Evolutionary conservation across 1,284 basidiomycete species (phyloP).

Genomic region (Ceratobasidium sp.): DNA sequence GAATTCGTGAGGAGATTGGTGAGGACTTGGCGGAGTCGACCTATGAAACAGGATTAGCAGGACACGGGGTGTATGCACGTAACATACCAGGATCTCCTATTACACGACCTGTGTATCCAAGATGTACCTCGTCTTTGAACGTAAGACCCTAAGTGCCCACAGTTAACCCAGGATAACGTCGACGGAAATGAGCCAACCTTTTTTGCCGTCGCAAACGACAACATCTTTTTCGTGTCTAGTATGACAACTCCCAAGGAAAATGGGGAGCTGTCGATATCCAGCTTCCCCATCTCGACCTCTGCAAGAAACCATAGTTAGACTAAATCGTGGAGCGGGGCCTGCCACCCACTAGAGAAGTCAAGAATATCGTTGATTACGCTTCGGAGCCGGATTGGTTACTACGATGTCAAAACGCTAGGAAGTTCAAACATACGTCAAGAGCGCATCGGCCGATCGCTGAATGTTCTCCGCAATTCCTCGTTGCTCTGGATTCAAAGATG

Average conservation of each 20-base stretch:
- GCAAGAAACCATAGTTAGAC: background rate
- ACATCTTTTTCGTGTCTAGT: conserved; percentile 43
- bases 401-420: background rate
- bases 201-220: conserved; percentile 42
- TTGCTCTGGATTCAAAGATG: conserved; percentile 31
- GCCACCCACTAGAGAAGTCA: conserved; percentile 33
- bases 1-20: conserved; percentile 44
- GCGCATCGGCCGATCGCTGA: conserved; percentile 41
- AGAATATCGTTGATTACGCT: conserved; percentile 41
- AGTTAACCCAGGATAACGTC: background rate
- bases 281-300: conserved; percentile 46
- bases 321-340: background rate
- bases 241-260: conserved; percentile 40
- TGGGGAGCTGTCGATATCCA: conserved; percentile 40
- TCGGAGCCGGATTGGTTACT: background rate
- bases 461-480: conserved; percentile 42
- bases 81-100: conserved; percentile 43
- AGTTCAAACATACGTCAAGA: conserved; percentile 21
- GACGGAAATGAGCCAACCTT: conserved; percentile 15
- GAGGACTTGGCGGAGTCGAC: conserved; percentile 41
- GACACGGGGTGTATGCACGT: background rate
- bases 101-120: conserved; percentile 35
- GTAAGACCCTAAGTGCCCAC: conserved; percentile 13
- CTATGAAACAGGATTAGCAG: background rate
- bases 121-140: conserved; percentile 34